These are phyloP conservation scores for Isoetes taiwanensis DNA, from an alignment of 75 land plant genomes.

Conservation along the genomic window DNA sequence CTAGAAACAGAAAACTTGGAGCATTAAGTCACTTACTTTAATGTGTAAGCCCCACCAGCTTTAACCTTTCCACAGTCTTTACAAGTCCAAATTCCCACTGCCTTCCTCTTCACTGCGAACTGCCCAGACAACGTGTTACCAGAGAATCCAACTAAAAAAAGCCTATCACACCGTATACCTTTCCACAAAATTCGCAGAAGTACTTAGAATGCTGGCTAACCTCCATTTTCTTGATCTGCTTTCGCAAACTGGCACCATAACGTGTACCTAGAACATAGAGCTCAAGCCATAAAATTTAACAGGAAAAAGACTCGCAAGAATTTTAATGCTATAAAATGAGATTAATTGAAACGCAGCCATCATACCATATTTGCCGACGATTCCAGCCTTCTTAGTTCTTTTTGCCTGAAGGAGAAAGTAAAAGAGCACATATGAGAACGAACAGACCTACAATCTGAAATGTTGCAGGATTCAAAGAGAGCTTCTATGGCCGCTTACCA, in stretches of 20 bases:
- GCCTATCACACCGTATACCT: conserved; percentile 11
- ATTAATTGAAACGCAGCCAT: too few relatives aligned
- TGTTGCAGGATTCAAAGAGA: too few relatives aligned
- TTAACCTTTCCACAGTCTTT: conserved; percentile 23
- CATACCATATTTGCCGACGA: conserved; percentile 69
- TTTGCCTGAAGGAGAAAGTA: too few relatives aligned
- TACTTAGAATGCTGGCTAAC: conserved; percentile 42
- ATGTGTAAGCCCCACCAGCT: conserved; percentile 18
- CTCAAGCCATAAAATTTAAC: too few relatives aligned
- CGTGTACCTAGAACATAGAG: conserved; percentile 24
- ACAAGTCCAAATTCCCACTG: conserved; percentile 19
- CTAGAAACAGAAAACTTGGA: too few relatives aligned
- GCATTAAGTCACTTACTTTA: conserved; percentile 9
- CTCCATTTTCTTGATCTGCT: conserved; percentile 48
- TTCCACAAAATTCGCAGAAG: conserved; percentile 44
- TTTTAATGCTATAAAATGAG: too few relatives aligned
- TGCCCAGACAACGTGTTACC: neutral
- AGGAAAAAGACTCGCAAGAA: too few relatives aligned
- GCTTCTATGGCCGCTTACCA: too few relatives aligned
- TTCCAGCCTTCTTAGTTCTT: conserved; percentile 38
- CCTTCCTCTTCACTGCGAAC: conserved; percentile 22
- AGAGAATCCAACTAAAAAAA: neutral
- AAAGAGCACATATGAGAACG: too few relatives aligned
- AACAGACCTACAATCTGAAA: too few relatives aligned
- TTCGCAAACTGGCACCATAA: conserved; percentile 46